Percentiles rank a stretch among this genome's conserved stretches.
Evolutionary conservation across 169 alveolate genomes (phyloP).

Genomic region (Plasmodium gallinaceum): DNA sequence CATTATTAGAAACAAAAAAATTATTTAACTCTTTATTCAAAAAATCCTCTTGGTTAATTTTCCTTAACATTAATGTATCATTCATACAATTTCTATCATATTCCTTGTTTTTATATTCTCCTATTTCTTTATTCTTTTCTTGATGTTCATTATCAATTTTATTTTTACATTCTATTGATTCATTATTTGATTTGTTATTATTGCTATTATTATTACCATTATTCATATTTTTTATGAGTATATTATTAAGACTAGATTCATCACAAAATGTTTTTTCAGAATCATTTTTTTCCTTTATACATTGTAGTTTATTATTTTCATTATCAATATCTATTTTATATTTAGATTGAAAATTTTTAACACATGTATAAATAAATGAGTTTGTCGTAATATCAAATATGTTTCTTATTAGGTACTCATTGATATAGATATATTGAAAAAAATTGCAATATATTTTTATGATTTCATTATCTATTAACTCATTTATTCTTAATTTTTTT

Average conservation of each 20-base stretch:
- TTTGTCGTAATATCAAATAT: slow-evolving; percentile 44
- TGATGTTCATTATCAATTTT: background rate
- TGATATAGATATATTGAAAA: slow-evolving; percentile 59
- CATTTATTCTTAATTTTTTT: slow-evolving; percentile 34
- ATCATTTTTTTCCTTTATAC: background rate
- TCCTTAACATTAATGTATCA: background rate
- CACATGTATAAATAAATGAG: slow-evolving; percentile 40
- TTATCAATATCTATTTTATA: slow-evolving; percentile 2
- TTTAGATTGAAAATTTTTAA: slow-evolving; percentile 37
- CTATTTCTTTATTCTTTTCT: background rate
- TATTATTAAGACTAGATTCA: background rate
- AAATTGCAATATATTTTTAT: slow-evolving; percentile 65
- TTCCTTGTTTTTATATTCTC: background rate
- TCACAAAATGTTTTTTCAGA: background rate
- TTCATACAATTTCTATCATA: background rate
- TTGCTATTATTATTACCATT: background rate
- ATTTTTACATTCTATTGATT: background rate
- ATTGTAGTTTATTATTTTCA: background rate
- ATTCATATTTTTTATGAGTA: background rate
- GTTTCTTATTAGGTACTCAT: slow-evolving; percentile 61
- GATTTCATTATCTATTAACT: slow-evolving; percentile 65
- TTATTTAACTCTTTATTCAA: slow-evolving; percentile 62
- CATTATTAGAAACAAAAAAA: slow-evolving; percentile 53
- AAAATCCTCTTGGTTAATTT: slow-evolving; percentile 51
- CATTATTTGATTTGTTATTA: background rate